Evolutionary conservation across 2,329 filamentous ascomycete species (phyloP), one percentile per base, ranked within the genome.

Genomic region (Cytospora chrysosperma): DNA sequence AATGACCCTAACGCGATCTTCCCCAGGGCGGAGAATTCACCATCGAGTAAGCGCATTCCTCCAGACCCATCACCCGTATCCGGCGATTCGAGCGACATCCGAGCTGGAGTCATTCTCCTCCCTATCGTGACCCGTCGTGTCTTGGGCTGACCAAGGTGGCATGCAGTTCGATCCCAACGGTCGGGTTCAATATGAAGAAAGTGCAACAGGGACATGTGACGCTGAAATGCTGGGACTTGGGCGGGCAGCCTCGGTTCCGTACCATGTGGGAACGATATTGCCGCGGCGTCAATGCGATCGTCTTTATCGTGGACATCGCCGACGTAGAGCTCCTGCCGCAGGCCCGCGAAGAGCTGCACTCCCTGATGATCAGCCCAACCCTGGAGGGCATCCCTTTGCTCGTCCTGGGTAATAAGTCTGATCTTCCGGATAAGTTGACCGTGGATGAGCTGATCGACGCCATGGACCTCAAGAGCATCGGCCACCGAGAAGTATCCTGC

Each of bases 241-340:
- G 95, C 70, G 95, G 95, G 60, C 95, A 99, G 79, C 94, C 95
- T 71, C 87, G 94, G 69, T 99, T 98, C 81, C 91, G 95, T 73
- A 91, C 92, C 70, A 99, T 99, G 95, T 99, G 95, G 95, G 95
- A 99, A 82, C 85, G 95, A 73, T 99, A 99, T 77, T 98, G 95
- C 79, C 92, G 93, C 68, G 95, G 93, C 59, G 95, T 98, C 70
- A 97, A 96, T 79, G 94, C 94, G 70, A 97, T 99, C 70, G 91
- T 99, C 69, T 99, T 97, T 79, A 97, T 99, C 75, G 93, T 98
- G 73, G 95, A 99, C 76, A 96, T 96, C 68, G 93, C 94, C 70
- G 95, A 99, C 77, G 83, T 85, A 68, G 85, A 87, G 59, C 86
- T 92, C 63, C 83, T 98, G 64, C 89, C 92, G 10, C 86, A 92